Evolutionary conservation across 148 eudicot genomes (phyloP), one percentile per base, ranked within the genome.

Genomic region (Amaranthus palmeri): DNA sequence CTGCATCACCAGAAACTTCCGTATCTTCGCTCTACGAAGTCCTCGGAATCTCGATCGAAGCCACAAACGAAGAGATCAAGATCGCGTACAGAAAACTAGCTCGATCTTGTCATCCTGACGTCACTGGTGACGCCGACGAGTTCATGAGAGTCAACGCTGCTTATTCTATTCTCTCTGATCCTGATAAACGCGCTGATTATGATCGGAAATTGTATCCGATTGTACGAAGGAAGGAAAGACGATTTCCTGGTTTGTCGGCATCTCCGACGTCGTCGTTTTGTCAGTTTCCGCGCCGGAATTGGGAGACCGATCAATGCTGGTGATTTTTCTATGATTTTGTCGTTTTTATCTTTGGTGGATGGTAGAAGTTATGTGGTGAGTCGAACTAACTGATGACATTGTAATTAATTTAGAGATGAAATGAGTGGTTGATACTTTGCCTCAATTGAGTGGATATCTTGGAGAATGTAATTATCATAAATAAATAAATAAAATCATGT

Each of bases 51-150:
- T 62, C 85, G 1, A 50, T 51, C 52, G 84, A 74, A 14, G 88
- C 97, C 45, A 56, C 87, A 3, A 25, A 46, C 46, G 74, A 79
- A 6, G 90, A 87, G 45, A 85, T 91, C 83, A 91, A 89, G 72
- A 70, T 86, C 10, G 95, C 95, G 14, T 91, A 91, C 78, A 67
- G 97, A 42, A 78, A 77, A 8, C 79, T 86, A 14, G 95, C 87
- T 4, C 82, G 92, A 70, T 83, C 70, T 4, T 83, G 76, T 67
- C 93, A 88, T 67, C 90, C 97, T 3, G 97, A 88, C 49, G 90
- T 78, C 11, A 77, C 79, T 12, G 48, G n/a, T 11, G 73, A 13
- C 6, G 70, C 79, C 14, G 81, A 81, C 17, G 85, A 81, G 48
- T 91, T 91, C 48, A 82, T 87, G 53, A 81, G 75, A 68, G 79